Conservation (phyloP, 768 basidiomycete genomes). For the Coprinellus aureogranulatus region DNA sequence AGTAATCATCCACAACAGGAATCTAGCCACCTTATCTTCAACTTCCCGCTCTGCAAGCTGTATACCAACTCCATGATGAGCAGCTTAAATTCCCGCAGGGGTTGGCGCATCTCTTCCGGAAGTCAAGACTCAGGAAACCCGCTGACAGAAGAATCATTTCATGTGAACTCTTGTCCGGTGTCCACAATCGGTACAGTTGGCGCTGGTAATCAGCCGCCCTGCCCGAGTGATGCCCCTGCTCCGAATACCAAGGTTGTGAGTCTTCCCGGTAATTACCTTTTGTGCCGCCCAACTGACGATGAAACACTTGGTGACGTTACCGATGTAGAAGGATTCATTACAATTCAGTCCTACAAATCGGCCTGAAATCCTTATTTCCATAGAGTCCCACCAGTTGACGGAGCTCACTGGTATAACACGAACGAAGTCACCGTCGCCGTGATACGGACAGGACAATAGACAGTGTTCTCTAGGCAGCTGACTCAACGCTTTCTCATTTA, state of each 20-base stretch:
- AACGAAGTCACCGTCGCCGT: conserved; percentile 1
- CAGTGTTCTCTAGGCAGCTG: too few relatives aligned
- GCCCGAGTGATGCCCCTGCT: neutral
- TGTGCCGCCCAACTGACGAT: neutral
- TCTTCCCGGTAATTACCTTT: neutral
- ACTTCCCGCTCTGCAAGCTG: conserved; percentile 39
- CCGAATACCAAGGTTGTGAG: neutral
- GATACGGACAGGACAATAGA: neutral
- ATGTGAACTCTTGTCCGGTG: neutral
- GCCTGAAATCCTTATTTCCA: conserved; percentile 19
- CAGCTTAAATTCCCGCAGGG: conserved; percentile 31
- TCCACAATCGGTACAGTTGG: neutral
- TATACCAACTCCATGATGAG: conserved; percentile 43
- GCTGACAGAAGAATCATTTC: neutral
- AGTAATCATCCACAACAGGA: neutral
- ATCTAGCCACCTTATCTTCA: conserved; percentile 36
- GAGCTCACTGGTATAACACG: neutral
- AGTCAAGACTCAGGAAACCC: conserved; percentile 1
- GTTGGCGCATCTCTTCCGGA: conserved; percentile 24
- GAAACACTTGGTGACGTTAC: neutral
- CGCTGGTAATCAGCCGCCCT: neutral
- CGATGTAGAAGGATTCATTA: neutral
- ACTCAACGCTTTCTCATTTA: too few relatives aligned
- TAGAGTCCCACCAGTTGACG: conserved; percentile 19
- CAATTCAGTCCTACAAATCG: conserved; percentile 2